phyloP scores from a whole-genome alignment of 2,329 filamentous ascomycete genomes.

The Neonectria magnoliae region DNA sequence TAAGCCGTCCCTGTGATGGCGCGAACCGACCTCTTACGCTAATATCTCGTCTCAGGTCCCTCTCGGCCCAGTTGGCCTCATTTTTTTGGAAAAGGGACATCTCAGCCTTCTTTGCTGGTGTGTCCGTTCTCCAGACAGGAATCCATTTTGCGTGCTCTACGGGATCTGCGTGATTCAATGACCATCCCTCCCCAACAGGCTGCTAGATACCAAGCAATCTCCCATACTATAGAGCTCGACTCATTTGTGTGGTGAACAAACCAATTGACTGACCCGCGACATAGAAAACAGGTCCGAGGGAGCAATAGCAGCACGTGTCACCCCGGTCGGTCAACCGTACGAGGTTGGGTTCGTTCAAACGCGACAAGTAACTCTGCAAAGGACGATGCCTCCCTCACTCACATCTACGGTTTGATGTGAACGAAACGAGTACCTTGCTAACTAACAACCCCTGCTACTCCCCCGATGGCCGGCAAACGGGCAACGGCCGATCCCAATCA shows the following conservation, averaged over 20 bases:
- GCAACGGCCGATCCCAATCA: conserved; percentile 15
- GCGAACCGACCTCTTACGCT: conserved; percentile 1
- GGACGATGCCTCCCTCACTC: background rate
- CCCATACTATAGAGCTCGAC: background rate
- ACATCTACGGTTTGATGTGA: background rate
- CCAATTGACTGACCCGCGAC: background rate
- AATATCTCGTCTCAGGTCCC: conserved; percentile 19
- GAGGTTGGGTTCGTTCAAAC: background rate
- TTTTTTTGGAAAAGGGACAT: conserved; percentile 12
- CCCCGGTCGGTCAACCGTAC: background rate
- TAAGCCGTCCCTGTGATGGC: conserved; percentile 5
- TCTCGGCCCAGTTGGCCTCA: conserved; percentile 8
- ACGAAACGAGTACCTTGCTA: background rate
- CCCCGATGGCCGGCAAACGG: background rate
- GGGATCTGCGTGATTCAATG: background rate
- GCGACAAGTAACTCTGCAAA: background rate
- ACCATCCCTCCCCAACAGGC: background rate
- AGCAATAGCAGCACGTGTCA: conserved; percentile 5
- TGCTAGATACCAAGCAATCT: background rate
- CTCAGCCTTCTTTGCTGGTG: conserved; percentile 15
- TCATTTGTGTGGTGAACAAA: background rate
- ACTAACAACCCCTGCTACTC: background rate
- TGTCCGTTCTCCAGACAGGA: background rate
- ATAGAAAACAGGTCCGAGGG: background rate
- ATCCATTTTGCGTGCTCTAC: background rate